Percentiles rank a stretch among this genome's conserved stretches.
Conservation (phyloP, 352 stramenopile genomes). For the Aphanomyces invadans region DNA sequence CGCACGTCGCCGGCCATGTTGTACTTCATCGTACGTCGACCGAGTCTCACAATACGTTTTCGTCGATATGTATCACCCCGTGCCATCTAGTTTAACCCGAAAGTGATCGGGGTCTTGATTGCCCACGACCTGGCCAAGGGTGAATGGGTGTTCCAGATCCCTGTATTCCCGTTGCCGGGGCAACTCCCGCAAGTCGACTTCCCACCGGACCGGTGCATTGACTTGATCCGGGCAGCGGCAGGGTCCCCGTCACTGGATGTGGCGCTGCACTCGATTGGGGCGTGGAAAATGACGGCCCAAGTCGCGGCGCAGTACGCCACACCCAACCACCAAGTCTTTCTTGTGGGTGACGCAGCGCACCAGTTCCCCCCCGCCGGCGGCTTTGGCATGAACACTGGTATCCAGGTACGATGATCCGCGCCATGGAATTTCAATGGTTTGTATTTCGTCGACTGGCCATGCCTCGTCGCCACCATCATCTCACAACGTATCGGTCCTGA, state of each 20-base stretch:
- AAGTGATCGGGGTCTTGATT: slow-evolving; percentile 88
- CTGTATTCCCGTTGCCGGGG: slow-evolving; percentile 85
- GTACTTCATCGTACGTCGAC: slow-evolving; percentile 89
- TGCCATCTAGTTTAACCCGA: slow-evolving; percentile 58
- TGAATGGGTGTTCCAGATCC: slow-evolving; percentile 90
- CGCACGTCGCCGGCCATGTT: slow-evolving; percentile 86
- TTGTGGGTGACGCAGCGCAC: slow-evolving; percentile 88
- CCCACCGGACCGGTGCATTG: not conserved
- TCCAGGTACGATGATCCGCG: slow-evolving; percentile 46
- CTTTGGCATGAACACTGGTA: slow-evolving; percentile 90
- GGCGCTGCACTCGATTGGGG: slow-evolving; percentile 70
- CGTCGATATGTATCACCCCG: not conserved
- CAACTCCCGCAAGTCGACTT: slow-evolving; percentile 5
- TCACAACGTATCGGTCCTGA: slow-evolving; percentile 14
- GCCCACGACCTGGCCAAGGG: slow-evolving; percentile 83
- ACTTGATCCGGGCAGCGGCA: slow-evolving; percentile 10
- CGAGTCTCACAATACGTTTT: not conserved
- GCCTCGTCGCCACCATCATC: too few species aligned
- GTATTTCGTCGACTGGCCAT: too few species aligned
- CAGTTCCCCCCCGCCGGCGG: slow-evolving; percentile 89
- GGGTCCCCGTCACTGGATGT: slow-evolving; percentile 33
- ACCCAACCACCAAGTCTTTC: slow-evolving; percentile 55
- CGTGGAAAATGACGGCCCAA: slow-evolving; percentile 90
- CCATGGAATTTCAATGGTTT: too few species aligned
- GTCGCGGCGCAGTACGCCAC: slow-evolving; percentile 84